Base-by-base conservation (phyloP, 108 stramenopile species). In the Epithemia pelagica region DNA sequence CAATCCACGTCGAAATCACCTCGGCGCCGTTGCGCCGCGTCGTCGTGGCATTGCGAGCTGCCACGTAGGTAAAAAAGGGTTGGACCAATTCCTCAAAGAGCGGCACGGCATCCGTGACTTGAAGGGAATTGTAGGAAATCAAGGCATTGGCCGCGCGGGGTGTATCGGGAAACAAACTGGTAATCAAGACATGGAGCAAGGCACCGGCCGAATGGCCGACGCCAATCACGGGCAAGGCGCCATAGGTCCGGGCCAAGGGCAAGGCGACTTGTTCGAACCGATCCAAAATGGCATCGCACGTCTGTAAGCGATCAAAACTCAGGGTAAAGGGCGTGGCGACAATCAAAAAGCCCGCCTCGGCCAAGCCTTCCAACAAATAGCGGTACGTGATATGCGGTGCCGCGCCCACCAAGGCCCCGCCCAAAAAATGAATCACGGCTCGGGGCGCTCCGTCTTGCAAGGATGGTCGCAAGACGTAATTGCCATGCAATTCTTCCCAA, bases 311-410 rank as follows among this genome's bases (percentile, higher is more conserved):
- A 72, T 97, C 94, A 76, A 97, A 96, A 61, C 82, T 82, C 52
- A 97, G 67, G n/a, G 83, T 71, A 73, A 92, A 96, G 0, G 96
- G 96, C 29, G 96, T 97, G 0, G 96, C 96, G 18, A 97, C 89
- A 32, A 97, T 79, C 22, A 96, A 69, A 69, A 86, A 97, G 18
- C 92, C 92, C 61, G 83, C 68, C 24, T 84, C 81, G 2, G 91
- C 84, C 30, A 97, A 65, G 37, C 82, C 71, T 73, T 94, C 92
- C 71, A 94, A 59, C 64, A 94, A 8, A 63, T 91, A 94, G 0
- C 92, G 87, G 55, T 94, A 94, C 30, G 89, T 79, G 32, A 97
- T 69, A 53, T 96, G 90, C 1, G 95, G 95, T 8, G 94, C 87
- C 23, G 92, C 92, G 0, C 95, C 95, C 19, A 95, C 82, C 30